These are phyloP conservation scores for Rhododendron ovatum DNA, from an alignment of 148 eudicot species.

Conservation along the genomic window DNA sequence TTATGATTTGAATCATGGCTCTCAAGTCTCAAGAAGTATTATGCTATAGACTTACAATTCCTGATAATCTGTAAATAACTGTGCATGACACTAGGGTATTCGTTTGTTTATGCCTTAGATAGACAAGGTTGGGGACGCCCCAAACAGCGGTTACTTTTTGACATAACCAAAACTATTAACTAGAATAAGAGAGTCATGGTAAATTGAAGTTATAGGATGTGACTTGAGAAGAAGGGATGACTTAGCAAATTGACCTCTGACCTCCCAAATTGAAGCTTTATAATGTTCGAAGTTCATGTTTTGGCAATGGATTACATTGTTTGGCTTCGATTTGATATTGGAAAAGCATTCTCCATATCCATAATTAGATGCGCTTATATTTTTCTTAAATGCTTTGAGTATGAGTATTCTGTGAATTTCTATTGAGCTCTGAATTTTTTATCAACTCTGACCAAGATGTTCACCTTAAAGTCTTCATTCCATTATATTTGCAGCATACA, in stretches of 20 bases:
- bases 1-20: not conserved
- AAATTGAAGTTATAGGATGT: not conserved
- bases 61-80: not conserved
- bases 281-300: not conserved
- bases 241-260: not conserved
- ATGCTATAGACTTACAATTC: not conserved
- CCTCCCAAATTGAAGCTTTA: not conserved
- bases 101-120: not conserved
- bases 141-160: not conserved
- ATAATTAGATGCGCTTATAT: not conserved
- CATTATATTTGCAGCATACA: conserved; percentile 48
- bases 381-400: not conserved
- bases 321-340: not conserved
- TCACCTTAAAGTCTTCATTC: conserved; percentile 5
- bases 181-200: not conserved
- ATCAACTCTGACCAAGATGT: conserved; percentile 1
- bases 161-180: not conserved
- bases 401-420: not conserved
- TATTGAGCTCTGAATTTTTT: not conserved
- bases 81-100: not conserved
- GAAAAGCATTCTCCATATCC: not conserved
- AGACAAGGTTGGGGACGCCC: not conserved
- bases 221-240: not conserved
- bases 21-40: not conserved
- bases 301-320: not conserved